Evolutionary conservation across 2,329 filamentous ascomycete genomes (phyloP).

Genomic region (Fusarium anthophilum): DNA sequence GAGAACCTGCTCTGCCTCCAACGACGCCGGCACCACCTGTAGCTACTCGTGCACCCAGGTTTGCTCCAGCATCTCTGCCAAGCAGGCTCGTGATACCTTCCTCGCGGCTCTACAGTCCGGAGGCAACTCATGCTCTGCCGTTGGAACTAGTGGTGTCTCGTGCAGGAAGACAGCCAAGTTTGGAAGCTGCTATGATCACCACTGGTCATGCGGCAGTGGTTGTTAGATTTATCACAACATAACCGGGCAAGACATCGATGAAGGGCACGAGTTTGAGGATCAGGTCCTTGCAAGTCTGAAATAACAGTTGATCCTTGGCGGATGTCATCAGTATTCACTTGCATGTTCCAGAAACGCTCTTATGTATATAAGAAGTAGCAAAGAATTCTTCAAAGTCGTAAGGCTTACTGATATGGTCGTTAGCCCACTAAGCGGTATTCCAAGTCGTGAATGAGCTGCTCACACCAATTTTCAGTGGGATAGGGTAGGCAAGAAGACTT

Average conservation of each 20-base stretch:
- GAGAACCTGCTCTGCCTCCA: not conserved
- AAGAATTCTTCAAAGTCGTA: accelerated
- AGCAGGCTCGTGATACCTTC: not conserved
- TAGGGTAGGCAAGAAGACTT: not conserved
- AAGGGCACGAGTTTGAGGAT: accelerated
- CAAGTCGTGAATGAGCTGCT: not conserved
- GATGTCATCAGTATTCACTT: not conserved
- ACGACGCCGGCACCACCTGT: not conserved
- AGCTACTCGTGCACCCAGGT: conserved; percentile 1
- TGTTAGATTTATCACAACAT: not conserved
- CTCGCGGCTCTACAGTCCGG: not conserved
- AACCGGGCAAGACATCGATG: too few species aligned
- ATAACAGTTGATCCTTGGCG: too few species aligned
- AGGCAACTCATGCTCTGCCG: not conserved
- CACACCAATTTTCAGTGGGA: not conserved
- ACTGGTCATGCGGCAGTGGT: not conserved
- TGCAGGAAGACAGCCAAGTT: conserved; percentile 4
- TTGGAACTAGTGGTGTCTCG: not conserved
- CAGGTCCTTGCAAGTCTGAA: accelerated
- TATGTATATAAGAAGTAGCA: accelerated
- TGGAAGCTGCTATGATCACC: conserved; percentile 7
- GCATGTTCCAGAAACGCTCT: too few species aligned
- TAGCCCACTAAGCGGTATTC: accelerated
- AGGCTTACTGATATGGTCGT: too few species aligned
- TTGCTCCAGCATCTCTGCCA: not conserved